These are phyloP conservation scores for Colletotrichum destructivum DNA, from an alignment of 2,329 filamentous ascomycete species.

Conservation along the genomic window DNA sequence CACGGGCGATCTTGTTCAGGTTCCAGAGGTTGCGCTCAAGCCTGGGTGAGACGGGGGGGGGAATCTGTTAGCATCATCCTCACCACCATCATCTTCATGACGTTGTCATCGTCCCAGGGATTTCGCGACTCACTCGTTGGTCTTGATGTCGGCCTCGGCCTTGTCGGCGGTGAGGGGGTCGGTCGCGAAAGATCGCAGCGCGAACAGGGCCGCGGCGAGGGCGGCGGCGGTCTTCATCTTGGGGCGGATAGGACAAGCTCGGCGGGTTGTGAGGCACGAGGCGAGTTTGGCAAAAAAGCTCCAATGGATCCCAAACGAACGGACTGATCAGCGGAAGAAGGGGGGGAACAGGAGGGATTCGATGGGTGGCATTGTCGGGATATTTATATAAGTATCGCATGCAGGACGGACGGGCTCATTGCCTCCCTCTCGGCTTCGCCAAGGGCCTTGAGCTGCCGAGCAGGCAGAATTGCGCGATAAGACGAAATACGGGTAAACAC, in stretches of 20 bases:
- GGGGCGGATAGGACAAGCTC: conserved; percentile 13
- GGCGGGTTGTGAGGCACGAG: conserved; percentile 3
- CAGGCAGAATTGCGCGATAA: conserved; percentile 36
- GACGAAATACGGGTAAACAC: conserved; percentile 19
- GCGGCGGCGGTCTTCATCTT: conserved; percentile 42
- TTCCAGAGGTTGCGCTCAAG: conserved; percentile 68
- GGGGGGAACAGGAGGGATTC: rapidly evolving
- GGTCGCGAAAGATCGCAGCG: conserved; percentile 41
- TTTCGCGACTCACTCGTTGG: conserved; percentile 51
- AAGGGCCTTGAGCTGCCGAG: conserved; percentile 12
- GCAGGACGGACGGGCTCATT: background rate
- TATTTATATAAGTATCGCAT: conserved; percentile 17
- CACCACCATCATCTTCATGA: too few species aligned
- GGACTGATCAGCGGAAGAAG: conserved; percentile 23
- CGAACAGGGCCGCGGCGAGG: conserved; percentile 40
- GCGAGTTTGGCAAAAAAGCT: conserved; percentile 6
- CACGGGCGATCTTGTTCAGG: conserved; percentile 67
- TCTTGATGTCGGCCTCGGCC: conserved; percentile 57
- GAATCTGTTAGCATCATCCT: background rate
- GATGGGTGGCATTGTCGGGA: background rate
- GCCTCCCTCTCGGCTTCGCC: conserved; percentile 26
- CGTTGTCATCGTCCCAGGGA: too few species aligned
- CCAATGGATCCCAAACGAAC: conserved; percentile 31
- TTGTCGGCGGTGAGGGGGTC: conserved; percentile 56
- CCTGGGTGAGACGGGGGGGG: conserved; percentile 49